These are phyloP conservation scores for Amanita muscaria DNA, from an alignment of 768 basidiomycete genomes.

Conservation along the genomic window DNA sequence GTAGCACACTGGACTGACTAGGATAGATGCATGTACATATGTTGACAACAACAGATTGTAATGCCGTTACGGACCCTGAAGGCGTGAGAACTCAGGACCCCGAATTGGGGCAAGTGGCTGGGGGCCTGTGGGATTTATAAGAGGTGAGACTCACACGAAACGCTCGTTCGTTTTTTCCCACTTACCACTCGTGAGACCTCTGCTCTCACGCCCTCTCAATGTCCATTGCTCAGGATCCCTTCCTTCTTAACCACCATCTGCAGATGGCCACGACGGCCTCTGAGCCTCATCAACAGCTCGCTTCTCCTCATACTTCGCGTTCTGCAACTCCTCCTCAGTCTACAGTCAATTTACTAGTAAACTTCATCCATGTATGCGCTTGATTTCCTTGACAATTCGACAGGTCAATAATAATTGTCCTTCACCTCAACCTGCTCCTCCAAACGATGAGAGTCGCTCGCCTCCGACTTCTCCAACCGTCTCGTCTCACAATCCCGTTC, in stretches of 20 bases:
- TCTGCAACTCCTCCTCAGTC: slow-evolving; percentile 15
- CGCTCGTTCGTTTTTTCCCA: slow-evolving; percentile 20
- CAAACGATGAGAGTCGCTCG: slow-evolving; percentile 8
- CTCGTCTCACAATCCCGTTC: slow-evolving; percentile 18
- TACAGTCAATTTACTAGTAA: slow-evolving; percentile 24
- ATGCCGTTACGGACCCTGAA: slow-evolving; percentile 6
- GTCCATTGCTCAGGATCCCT: slow-evolving; percentile 35
- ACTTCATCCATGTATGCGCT: slow-evolving; percentile 14
- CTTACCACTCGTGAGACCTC: slow-evolving; percentile 32
- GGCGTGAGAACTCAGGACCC: slow-evolving; percentile 8
- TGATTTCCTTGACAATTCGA: slow-evolving; percentile 10
- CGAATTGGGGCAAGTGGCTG: slow-evolving; percentile 5
- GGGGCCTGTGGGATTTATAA: slow-evolving; percentile 18
- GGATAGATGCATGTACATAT: slow-evolving; percentile 6
- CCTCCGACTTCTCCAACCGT: slow-evolving; percentile 10
- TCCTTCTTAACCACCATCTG: slow-evolving; percentile 38
- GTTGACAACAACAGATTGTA: slow-evolving; percentile 6
- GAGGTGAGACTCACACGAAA: slow-evolving; percentile 13
- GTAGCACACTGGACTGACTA: slow-evolving; percentile 1
- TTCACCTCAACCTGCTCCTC: slow-evolving; percentile 10
- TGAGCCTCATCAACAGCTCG: slow-evolving; percentile 8
- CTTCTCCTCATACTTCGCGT: slow-evolving; percentile 15
- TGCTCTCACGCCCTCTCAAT: slow-evolving; percentile 38
- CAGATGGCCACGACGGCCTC: slow-evolving; percentile 28
- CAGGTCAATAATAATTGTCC: slow-evolving; percentile 8